phyloP scores from a whole-genome alignment of 192 early-diverging fungal genomes.

The Gryganskiella cystojenkinii region DNA sequence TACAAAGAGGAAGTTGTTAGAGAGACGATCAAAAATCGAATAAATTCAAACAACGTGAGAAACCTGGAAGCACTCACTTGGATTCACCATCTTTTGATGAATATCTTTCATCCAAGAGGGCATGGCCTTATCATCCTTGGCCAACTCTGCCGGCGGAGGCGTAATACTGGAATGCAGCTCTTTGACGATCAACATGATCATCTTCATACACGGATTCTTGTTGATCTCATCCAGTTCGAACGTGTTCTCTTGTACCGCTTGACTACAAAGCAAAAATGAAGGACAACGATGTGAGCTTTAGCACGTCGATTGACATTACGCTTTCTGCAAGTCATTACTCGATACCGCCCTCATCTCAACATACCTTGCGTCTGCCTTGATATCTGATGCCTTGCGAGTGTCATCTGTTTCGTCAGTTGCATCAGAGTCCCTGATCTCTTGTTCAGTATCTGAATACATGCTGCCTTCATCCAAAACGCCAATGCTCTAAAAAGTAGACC shows the following conservation, averaged over 20 bases:
- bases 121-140: slow-evolving; percentile 50
- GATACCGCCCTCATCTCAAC: too few species aligned
- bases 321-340: too few species aligned
- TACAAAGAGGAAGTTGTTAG: background rate
- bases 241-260: slow-evolving; percentile 15
- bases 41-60: background rate
- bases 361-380: slow-evolving; percentile 2
- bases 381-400: background rate
- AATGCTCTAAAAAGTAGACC: slow-evolving; percentile 20
- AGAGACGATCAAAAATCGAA: slow-evolving; percentile 5
- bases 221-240: slow-evolving; percentile 67
- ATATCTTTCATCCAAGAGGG: slow-evolving; percentile 76
- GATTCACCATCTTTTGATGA: slow-evolving; percentile 55
- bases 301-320: too few species aligned
- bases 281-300: background rate
- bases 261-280: background rate
- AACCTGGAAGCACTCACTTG: slow-evolving; percentile 32
- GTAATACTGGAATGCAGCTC: slow-evolving; percentile 59
- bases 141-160: slow-evolving; percentile 38
- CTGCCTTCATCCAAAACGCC: slow-evolving; percentile 27
- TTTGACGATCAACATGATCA: slow-evolving; percentile 64
- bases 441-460: slow-evolving; percentile 7
- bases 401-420: background rate
- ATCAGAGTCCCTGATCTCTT: background rate
- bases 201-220: slow-evolving; percentile 72